phyloP scores from a whole-genome alignment of 2,329 filamentous ascomycete species.

The Diaporthe eres region DNA sequence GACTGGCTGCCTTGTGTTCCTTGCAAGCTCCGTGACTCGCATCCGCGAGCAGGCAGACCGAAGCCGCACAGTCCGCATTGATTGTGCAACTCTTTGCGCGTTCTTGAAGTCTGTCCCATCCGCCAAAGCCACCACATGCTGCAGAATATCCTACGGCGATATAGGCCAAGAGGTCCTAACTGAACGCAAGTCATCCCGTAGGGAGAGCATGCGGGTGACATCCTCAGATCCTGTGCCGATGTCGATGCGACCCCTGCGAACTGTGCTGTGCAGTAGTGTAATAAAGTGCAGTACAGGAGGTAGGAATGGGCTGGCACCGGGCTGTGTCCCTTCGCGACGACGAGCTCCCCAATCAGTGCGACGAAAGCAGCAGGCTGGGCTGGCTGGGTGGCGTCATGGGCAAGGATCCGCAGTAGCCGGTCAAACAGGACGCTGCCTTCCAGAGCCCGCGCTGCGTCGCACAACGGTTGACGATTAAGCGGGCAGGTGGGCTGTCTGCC shows the following conservation, averaged over 20 bases:
- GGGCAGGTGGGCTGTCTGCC: conserved; percentile 3
- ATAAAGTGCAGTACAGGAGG: background rate
- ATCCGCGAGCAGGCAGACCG: background rate
- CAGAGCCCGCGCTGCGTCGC: conserved; percentile 12
- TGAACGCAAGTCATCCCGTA: conserved; percentile 19
- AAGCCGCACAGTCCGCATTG: background rate
- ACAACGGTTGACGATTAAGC: conserved; percentile 3
- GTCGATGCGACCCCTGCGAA: conserved; percentile 2
- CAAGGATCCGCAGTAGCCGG: conserved; percentile 15
- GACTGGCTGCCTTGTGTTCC: conserved; percentile 7
- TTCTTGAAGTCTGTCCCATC: background rate
- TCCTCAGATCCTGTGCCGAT: conserved; percentile 10
- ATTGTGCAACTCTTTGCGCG: conserved; percentile 3
- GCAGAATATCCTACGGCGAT: background rate
- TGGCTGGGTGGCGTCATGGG: background rate
- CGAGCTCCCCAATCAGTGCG: conserved; percentile 10
- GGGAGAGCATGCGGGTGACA: background rate
- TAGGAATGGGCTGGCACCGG: background rate
- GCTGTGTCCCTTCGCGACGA: background rate
- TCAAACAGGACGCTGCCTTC: background rate
- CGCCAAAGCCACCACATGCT: background rate
- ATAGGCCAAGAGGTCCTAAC: background rate
- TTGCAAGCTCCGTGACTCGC: conserved; percentile 7
- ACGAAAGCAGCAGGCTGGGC: background rate
- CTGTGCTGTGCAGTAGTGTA: conserved; percentile 1